phyloP scores from a whole-genome alignment of 2,329 filamentous ascomycete genomes.

The Cordyceps tenuipes region DNA sequence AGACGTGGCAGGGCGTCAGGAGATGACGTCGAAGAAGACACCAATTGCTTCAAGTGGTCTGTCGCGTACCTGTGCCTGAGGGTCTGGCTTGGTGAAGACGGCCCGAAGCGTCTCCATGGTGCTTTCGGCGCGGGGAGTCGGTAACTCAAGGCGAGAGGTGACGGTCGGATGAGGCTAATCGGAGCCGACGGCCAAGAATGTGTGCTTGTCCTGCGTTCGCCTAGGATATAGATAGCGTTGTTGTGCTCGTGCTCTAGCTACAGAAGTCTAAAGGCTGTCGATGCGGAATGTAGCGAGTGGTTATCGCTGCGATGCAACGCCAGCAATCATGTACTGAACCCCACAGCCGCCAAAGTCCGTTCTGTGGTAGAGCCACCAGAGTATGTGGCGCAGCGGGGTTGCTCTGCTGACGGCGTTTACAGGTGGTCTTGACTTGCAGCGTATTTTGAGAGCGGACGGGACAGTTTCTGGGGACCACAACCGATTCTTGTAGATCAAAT shows the following conservation, averaged over 20 bases:
- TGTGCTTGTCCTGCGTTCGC: background rate
- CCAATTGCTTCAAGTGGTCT: background rate
- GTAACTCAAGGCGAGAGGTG: background rate
- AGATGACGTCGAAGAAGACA: background rate
- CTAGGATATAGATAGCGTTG: background rate
- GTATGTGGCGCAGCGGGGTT: background rate
- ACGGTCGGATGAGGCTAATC: background rate
- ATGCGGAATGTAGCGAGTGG: background rate
- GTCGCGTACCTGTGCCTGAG: slow-evolving; percentile 71
- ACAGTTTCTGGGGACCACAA: too few species aligned
- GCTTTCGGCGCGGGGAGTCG: slow-evolving; percentile 7
- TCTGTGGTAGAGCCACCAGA: background rate
- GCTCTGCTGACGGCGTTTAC: background rate
- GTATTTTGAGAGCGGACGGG: background rate
- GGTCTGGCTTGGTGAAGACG: slow-evolving; percentile 87
- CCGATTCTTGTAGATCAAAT: too few species aligned
- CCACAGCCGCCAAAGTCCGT: background rate
- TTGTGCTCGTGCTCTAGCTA: background rate
- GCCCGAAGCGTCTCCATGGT: slow-evolving; percentile 81
- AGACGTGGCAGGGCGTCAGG: background rate
- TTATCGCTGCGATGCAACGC: background rate
- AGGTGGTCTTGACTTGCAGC: background rate
- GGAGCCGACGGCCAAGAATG: background rate
- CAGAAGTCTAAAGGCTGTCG: slow-evolving; percentile 1
- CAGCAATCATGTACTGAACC: background rate